Evolutionary conservation across 257 asterid species (phyloP).

Genomic region (Primulina eburnea): DNA sequence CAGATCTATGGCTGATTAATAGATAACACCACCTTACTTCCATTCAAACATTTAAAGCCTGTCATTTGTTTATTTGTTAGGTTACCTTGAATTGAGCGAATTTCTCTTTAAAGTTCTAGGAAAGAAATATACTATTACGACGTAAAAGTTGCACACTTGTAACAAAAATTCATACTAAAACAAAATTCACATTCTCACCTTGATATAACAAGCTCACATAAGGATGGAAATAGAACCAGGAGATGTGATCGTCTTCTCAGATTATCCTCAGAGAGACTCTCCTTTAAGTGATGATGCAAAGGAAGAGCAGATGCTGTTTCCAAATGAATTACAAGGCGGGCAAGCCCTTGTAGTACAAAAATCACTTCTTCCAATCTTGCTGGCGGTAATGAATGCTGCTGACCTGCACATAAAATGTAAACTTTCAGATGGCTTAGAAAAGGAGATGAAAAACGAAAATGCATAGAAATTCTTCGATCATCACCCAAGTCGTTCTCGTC

Average conservation of each 20-base stretch:
- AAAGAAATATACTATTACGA: slow-evolving; percentile 3
- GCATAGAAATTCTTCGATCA: slow-evolving; percentile 20
- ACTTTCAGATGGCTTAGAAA: slow-evolving; percentile 16
- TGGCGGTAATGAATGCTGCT: slow-evolving; percentile 65
- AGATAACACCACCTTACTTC: background rate
- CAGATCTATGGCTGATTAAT: background rate
- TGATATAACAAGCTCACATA: slow-evolving; percentile 90
- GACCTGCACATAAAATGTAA: slow-evolving; percentile 49
- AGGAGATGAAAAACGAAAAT: slow-evolving; percentile 3
- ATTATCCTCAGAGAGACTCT: slow-evolving; percentile 39
- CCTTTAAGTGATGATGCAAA: slow-evolving; percentile 56
- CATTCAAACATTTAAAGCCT: background rate
- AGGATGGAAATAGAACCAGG: slow-evolving; percentile 78
- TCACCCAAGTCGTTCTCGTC: slow-evolving; percentile 86
- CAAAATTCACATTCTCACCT: slow-evolving; percentile 50
- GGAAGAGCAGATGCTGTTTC: slow-evolving; percentile 79
- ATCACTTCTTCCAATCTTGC: slow-evolving; percentile 83
- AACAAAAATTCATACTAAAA: background rate
- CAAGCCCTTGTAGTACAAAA: slow-evolving; percentile 85
- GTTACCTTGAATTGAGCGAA: slow-evolving; percentile 4
- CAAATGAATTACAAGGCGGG: slow-evolving; percentile 66
- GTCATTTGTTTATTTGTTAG: background rate
- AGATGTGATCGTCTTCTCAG: slow-evolving; percentile 62
- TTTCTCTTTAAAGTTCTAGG: background rate
- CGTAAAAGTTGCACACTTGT: slow-evolving; percentile 15